A percentile compares a stretch with the other conserved stretches of the same genome.
Conservation (phyloP, 805 yeast genomes). For the Metschnikowia colocasiae region DNA sequence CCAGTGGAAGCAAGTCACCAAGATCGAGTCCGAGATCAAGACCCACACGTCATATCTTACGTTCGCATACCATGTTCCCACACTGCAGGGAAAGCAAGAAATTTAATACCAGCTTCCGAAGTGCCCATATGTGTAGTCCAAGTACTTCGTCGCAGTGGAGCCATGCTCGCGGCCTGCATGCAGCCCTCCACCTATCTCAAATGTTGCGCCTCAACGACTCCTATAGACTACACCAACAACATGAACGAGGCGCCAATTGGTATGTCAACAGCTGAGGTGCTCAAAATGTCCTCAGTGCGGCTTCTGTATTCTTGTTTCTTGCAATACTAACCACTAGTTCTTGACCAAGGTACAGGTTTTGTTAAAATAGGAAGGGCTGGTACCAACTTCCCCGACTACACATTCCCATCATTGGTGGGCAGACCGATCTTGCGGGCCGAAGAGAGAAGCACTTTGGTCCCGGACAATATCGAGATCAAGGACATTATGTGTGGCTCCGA, state of each 20-base stretch:
- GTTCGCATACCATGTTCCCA: conserved; percentile 60
- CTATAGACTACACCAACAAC: not conserved
- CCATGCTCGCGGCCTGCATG: conserved; percentile 4
- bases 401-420: conserved; percentile 96
- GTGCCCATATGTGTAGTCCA: not conserved
- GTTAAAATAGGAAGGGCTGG: conserved; percentile 97
- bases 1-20: conserved; percentile 82
- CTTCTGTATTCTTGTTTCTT: not conserved
- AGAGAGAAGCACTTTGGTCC: conserved; percentile 59
- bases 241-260: conserved; percentile 22
- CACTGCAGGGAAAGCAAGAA: not conserved
- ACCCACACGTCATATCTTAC: conserved; percentile 92
- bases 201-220: conserved; percentile 15
- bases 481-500: conserved; percentile 98
- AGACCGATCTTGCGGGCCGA: conserved; percentile 96
- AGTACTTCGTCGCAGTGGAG: not conserved
- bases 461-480: conserved; percentile 70
- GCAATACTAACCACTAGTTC: conserved; percentile 47
- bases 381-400: conserved; percentile 92
- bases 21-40: conserved; percentile 79
- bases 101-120: not conserved
- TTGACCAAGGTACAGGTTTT: conserved; percentile 99
- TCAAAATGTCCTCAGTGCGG: not conserved
- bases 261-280: conserved; percentile 7
- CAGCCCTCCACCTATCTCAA: conserved; percentile 6